Conservation (phyloP, 371 early-diverging fungal genomes). For the Saksenaea vasiformis region DNA sequence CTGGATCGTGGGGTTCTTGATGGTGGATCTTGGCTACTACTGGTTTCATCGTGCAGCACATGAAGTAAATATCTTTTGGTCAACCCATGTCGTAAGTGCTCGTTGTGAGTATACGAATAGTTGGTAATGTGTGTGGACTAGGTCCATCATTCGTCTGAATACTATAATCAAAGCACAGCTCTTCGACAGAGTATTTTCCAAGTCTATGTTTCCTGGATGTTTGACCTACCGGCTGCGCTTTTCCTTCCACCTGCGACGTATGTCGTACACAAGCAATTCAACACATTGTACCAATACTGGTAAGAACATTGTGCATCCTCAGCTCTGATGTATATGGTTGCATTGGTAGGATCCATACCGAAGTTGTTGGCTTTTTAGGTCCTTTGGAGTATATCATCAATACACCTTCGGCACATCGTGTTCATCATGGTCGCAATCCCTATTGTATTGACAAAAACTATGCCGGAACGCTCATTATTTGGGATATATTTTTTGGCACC, state of each 20-base stretch:
- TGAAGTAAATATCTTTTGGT: slow-evolving; percentile 60
- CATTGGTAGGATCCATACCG: slow-evolving; percentile 27
- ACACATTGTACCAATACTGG: slow-evolving; percentile 58
- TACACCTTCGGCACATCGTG: slow-evolving; percentile 58
- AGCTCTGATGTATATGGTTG: background rate
- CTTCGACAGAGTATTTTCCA: slow-evolving; percentile 54
- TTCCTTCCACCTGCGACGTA: slow-evolving; percentile 51
- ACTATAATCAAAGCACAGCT: slow-evolving; percentile 59
- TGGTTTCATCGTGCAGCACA: slow-evolving; percentile 61
- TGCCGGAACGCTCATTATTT: slow-evolving; percentile 59
- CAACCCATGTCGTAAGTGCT: slow-evolving; percentile 50
- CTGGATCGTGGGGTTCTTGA: slow-evolving; percentile 54
- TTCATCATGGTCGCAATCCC: slow-evolving; percentile 62
- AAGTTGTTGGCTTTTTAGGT: slow-evolving; percentile 35
- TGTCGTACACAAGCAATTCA: slow-evolving; percentile 51
- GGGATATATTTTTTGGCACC: slow-evolving; percentile 62
- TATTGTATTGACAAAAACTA: slow-evolving; percentile 67
- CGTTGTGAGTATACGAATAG: background rate
- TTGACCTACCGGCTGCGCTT: slow-evolving; percentile 36
- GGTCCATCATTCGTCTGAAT: slow-evolving; percentile 46
- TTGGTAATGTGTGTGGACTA: slow-evolving; percentile 1
- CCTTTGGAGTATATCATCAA: slow-evolving; percentile 60
- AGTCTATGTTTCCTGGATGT: slow-evolving; percentile 41
- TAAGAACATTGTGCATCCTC: background rate
- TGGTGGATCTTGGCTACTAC: slow-evolving; percentile 54